A percentile compares a stretch with the other conserved stretches of the same genome.
Conservation (phyloP, 1,284 basidiomycete species). For the Ustilago esculenta region DNA sequence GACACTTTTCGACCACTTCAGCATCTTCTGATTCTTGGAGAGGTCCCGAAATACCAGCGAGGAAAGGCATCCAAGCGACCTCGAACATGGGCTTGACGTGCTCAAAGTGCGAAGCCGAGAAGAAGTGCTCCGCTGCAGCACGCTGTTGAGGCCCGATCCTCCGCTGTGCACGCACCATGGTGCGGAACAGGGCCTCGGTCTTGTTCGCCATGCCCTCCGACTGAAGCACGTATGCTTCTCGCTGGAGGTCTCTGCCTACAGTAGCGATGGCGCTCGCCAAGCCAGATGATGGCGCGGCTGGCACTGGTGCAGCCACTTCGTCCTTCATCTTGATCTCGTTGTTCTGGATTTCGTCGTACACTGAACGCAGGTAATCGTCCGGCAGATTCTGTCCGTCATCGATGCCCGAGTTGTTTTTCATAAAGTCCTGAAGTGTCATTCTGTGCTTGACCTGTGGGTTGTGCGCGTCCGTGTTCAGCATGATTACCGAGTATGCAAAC, state of each 20-base stretch:
- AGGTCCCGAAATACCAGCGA: slow-evolving; percentile 64
- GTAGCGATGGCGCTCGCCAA: slow-evolving; percentile 63
- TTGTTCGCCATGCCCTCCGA: slow-evolving; percentile 66
- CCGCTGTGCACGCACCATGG: slow-evolving; percentile 66
- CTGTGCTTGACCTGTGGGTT: slow-evolving; percentile 66
- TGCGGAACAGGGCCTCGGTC: slow-evolving; percentile 66
- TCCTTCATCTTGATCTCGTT: slow-evolving; percentile 68
- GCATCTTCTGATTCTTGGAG: slow-evolving; percentile 64
- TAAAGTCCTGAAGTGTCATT: slow-evolving; percentile 65
- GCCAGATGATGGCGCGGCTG: slow-evolving; percentile 38
- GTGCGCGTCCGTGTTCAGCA: slow-evolving; percentile 67
- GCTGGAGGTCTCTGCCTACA: slow-evolving; percentile 64
- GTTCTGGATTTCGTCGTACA: slow-evolving; percentile 66
- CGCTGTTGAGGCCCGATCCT: slow-evolving; percentile 59
- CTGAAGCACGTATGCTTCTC: slow-evolving; percentile 65
- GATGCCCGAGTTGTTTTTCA: slow-evolving; percentile 67
- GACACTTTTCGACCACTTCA: slow-evolving; percentile 59
- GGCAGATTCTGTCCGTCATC: slow-evolving; percentile 64
- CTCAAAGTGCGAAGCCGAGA: slow-evolving; percentile 66
- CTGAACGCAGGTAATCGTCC: slow-evolving; percentile 58
- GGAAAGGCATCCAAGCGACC: slow-evolving; percentile 67
- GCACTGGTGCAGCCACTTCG: slow-evolving; percentile 48
- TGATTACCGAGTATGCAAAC: slow-evolving; percentile 67
- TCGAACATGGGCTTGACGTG: slow-evolving; percentile 67
- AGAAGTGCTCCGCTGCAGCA: slow-evolving; percentile 65